Conservation (phyloP, 352 stramenopile species). For the Pythium diclinum region DNA sequence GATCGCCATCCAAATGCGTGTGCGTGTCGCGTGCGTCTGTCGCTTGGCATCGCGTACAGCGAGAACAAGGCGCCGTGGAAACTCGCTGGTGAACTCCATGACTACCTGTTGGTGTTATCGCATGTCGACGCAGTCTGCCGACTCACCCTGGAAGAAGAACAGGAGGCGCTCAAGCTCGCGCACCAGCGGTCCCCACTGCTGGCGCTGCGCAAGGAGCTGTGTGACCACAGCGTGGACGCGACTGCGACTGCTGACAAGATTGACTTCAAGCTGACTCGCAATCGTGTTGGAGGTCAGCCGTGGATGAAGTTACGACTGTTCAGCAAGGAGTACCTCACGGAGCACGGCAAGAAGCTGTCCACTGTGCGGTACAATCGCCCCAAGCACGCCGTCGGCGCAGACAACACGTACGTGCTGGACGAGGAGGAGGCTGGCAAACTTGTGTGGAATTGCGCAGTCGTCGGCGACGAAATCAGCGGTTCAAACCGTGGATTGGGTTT, state of each 20-base stretch:
- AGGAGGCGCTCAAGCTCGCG: constrained; percentile 82
- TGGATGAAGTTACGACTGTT: constrained; percentile 85
- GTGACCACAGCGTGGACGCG: constrained; percentile 43
- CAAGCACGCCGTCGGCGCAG: constrained; percentile 47
- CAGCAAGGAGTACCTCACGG: constrained; percentile 64
- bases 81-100: constrained; percentile 65
- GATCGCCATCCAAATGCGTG: constrained; percentile 95
- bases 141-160: constrained; percentile 93
- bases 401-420: constrained; percentile 69
- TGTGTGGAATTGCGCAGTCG: constrained; percentile 77
- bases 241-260: constrained; percentile 20
- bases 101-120: constrained; percentile 88
- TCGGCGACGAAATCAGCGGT: constrained; percentile 82
- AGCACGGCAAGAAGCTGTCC: constrained; percentile 79
- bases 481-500: constrained; percentile 76
- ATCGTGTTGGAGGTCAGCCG: constrained; percentile 74
- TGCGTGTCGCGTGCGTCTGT: constrained; percentile 92
- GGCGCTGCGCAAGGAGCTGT: constrained; percentile 63
- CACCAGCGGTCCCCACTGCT: constrained; percentile 69
- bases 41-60: constrained; percentile 86
- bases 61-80: constrained; percentile 91
- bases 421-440: constrained; percentile 78
- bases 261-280: constrained; percentile 64
- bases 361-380: constrained; percentile 83
- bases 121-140: constrained; percentile 93